Evolutionary conservation across 2,329 filamentous ascomycete species (phyloP).

Genomic region (Claviceps sorghi): DNA sequence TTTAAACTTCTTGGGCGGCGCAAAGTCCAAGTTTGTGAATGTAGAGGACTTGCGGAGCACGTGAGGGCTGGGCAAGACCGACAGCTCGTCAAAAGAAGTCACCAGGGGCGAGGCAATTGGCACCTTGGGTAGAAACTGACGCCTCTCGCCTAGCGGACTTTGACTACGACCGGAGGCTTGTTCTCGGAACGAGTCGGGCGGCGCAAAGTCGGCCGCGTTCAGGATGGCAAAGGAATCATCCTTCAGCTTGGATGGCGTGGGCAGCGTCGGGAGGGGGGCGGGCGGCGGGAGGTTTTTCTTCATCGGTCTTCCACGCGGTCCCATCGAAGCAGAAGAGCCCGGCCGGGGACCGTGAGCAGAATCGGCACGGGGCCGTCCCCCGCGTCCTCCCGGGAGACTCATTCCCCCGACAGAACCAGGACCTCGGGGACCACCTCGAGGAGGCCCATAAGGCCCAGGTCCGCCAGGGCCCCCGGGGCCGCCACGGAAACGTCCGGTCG

Average conservation of each 20-base stretch:
- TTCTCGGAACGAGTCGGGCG: slow-evolving; percentile 52
- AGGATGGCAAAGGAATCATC: slow-evolving; percentile 64
- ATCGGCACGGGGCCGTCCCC: slow-evolving; percentile 41
- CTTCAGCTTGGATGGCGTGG: slow-evolving; percentile 70
- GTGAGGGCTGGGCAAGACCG: slow-evolving; percentile 77
- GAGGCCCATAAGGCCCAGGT: slow-evolving; percentile 14
- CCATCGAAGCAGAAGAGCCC: slow-evolving; percentile 47
- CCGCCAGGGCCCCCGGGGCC: slow-evolving; percentile 18
- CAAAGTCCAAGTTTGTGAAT: slow-evolving; percentile 70
- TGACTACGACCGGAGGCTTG: slow-evolving; percentile 54
- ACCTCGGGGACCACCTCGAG: slow-evolving; percentile 15
- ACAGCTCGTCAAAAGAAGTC: slow-evolving; percentile 75
- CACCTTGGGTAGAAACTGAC: slow-evolving; percentile 61
- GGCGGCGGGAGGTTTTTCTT: slow-evolving; percentile 53
- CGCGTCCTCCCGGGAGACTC: slow-evolving; percentile 26
- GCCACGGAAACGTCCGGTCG: slow-evolving; percentile 35
- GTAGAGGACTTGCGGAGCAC: slow-evolving; percentile 61
- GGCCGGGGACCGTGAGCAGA: slow-evolving; percentile 26
- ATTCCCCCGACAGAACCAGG: slow-evolving; percentile 35
- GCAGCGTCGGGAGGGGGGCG: slow-evolving; percentile 56
- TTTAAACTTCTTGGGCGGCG: slow-evolving; percentile 60
- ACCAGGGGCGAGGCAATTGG: slow-evolving; percentile 64
- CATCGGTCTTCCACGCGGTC: slow-evolving; percentile 25
- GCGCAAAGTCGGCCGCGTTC: slow-evolving; percentile 69
- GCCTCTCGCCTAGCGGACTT: slow-evolving; percentile 47